Percentiles rank a stretch among this genome's conserved stretches.
These are phyloP conservation scores for Cinnamomum chago DNA, from an alignment of 164 flowering plant genomes.

Conservation along the genomic window DNA sequence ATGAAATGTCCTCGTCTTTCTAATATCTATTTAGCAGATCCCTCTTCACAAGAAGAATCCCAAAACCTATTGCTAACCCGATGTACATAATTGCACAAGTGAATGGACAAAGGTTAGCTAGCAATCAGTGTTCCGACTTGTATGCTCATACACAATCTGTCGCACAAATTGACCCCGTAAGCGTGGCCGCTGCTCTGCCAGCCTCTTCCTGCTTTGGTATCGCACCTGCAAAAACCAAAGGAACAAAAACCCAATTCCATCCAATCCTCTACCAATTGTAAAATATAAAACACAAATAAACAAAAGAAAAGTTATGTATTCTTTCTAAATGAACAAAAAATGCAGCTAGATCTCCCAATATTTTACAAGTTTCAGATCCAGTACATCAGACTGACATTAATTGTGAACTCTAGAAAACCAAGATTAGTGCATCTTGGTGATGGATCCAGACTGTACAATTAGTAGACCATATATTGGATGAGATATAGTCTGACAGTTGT, in stretches of 20 bases:
- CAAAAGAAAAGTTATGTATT: too few species aligned
- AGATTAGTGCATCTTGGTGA: too few species aligned
- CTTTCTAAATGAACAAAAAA: too few species aligned
- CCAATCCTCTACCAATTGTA: conserved; percentile 5
- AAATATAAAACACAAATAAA: not conserved
- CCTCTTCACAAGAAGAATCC: conserved; percentile 6
- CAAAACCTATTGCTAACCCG: conserved; percentile 19
- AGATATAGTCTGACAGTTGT: too few species aligned
- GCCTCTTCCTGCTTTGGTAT: conserved; percentile 68
- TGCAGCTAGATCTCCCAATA: too few species aligned
- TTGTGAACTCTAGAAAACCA: too few species aligned
- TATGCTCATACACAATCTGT: conserved; percentile 29
- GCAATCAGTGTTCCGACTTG: conserved; percentile 22
- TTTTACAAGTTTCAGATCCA: too few species aligned
- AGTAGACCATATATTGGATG: too few species aligned
- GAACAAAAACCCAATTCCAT: conserved; percentile 5
- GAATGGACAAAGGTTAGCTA: conserved; percentile 18
- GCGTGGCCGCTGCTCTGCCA: conserved; percentile 81
- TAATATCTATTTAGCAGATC: conserved; percentile 8
- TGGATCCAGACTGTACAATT: too few species aligned
- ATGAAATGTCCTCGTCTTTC: conserved; percentile 1
- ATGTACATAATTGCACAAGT: conserved; percentile 20
- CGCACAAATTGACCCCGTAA: conserved; percentile 79
- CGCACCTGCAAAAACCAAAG: conserved; percentile 46
- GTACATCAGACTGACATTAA: too few species aligned